Percentiles rank a stretch among this genome's conserved stretches.
phyloP scores from a whole-genome alignment of 2,329 filamentous ascomycete genomes.

The Diaporthe destruens region DNA sequence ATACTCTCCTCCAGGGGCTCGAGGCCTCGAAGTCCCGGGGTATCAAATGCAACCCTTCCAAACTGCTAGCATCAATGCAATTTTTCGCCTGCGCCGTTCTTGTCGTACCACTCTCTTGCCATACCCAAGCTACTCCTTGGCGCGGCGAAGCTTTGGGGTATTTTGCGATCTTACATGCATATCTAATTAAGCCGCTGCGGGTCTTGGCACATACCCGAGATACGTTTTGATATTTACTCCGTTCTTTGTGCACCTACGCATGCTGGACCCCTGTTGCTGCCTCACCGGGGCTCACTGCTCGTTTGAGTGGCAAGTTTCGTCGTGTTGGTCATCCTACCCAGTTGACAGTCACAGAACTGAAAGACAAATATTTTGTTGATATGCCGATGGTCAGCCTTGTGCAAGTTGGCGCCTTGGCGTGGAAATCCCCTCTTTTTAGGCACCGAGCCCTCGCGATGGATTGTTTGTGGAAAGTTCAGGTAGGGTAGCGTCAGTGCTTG shows the following conservation, averaged over 20 bases:
- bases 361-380: background rate
- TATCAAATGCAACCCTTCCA: background rate
- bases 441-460: background rate
- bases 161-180: conserved; percentile 10
- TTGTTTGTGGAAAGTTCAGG: background rate
- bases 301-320: no score
- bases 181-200: conserved; percentile 4
- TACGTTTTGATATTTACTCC: background rate
- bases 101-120: no score
- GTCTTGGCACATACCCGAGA: background rate
- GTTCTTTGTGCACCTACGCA: background rate
- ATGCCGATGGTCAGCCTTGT: conserved; percentile 18
- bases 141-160: background rate
- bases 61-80: no score
- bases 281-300: no score
- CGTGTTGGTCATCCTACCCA: no score
- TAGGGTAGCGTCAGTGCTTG: no score
- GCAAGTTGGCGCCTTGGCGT: conserved; percentile 6
- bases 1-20: no score
- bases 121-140: background rate
- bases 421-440: conserved; percentile 6
- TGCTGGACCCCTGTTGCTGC: background rate
- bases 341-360: no score
- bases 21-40: background rate
- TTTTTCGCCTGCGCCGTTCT: background rate